Base-by-base conservation (phyloP, 768 basidiomycete genomes). In the Podaxis sp. region DNA sequence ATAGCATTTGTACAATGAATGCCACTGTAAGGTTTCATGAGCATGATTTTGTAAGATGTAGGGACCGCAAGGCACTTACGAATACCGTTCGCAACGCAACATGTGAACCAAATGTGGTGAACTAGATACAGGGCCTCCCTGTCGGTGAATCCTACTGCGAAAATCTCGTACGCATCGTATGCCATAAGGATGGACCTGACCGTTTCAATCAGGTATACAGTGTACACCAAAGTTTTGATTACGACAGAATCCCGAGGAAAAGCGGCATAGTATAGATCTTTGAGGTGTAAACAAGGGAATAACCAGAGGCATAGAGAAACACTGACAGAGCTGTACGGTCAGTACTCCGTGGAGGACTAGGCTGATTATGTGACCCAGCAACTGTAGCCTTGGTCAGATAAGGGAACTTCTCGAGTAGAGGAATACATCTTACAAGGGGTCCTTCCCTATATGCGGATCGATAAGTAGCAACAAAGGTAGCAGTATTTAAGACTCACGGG, bases 1-100 rank as follows among this genome's bases (percentile, higher is more conserved):
- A 72, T 25, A 65, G 67, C 46, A 67, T 62, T 55, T 71, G 70
- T 10, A 71, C 69, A 13, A 67, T 64, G 50, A 69, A 70, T 3
- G 64, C 65, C 10, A 69, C 71, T 72, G 50, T n/a, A 14, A 3
- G 21, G 13, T n/a, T n/a, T 14, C 28, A n/a, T 48, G 9, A 48
- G 47, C 18, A 11, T 2, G 18, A 6, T 25, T 5, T 21, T 25
- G 18, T 48, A 11, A 11, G 13, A 48, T 9, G 21, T 40, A 11
- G n/a, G n/a, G 13, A 40, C 13, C 38, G 2, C 23, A 10, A 25
- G 21, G 21, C 23, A 21, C 47, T 48, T 48, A 48, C 47, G 10
- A 48, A 48, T 23, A 21, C n/a, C 47, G 7, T 48, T 48, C 18
- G 23, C 16, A 10, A 48, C 23, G 21, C 47, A 48, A 5, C 47